Conservation (phyloP, 2,329 filamentous ascomycete genomes). For the Aschersonia sp. region DNA sequence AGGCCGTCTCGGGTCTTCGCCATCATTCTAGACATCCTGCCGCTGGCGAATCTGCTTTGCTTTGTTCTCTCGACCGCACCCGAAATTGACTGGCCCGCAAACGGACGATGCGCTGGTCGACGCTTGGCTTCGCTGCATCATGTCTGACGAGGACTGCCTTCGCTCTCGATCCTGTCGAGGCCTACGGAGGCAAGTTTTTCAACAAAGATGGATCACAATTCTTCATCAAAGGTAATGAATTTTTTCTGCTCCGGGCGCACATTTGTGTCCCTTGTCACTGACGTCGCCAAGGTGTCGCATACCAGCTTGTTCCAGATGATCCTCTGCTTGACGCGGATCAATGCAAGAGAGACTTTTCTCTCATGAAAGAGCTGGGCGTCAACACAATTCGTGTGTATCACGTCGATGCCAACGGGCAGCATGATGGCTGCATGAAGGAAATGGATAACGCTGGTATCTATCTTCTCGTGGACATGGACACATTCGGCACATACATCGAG, state of each 20-base stretch:
- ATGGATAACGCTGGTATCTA: conserved; percentile 75
- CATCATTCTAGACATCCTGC: neutral
- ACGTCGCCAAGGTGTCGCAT: conserved; percentile 49
- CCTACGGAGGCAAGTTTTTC: conserved; percentile 74
- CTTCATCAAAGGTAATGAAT: conserved; percentile 57
- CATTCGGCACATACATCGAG: conserved; percentile 53
- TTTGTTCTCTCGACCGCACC: no score
- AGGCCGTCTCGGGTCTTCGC: neutral
- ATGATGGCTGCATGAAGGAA: conserved; percentile 66
- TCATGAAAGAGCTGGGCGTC: conserved; percentile 69
- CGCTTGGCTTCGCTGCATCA: conserved; percentile 17
- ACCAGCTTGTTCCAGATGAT: conserved; percentile 50
- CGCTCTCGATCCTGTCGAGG: conserved; percentile 33
- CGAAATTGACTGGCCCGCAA: no score
- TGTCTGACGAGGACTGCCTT: conserved; percentile 17
- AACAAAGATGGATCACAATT: conserved; percentile 66
- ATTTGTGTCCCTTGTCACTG: neutral
- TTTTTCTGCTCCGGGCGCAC: no score
- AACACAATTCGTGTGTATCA: conserved; percentile 85
- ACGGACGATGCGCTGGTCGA: conserved; percentile 22
- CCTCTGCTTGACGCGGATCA: conserved; percentile 63
- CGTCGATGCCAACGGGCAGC: conserved; percentile 56
- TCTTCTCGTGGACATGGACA: conserved; percentile 70
- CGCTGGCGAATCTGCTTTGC: no score
- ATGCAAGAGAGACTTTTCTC: conserved; percentile 56